Evolutionary conservation across 2,329 filamentous ascomycete species (phyloP), one percentile per base, ranked within the genome.

Genomic region (Orbilia javanica): DNA sequence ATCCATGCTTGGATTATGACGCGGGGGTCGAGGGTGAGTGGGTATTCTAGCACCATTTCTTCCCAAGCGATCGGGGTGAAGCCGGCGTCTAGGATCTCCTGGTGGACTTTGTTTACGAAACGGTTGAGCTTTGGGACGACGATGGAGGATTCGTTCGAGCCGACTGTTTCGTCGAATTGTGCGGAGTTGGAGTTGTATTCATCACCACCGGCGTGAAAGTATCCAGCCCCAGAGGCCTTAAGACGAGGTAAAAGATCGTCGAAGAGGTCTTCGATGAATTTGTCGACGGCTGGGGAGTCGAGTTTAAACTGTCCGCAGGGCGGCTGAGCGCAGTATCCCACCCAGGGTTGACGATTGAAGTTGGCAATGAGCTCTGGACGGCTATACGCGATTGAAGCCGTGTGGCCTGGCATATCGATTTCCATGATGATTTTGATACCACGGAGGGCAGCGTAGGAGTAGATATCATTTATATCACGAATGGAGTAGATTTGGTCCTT

Each of bases 151-250:
- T 90, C 86, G 82, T 91, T 93, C 34, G 90, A 92, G 4, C 87
- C 84, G 42, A 97, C 89, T 0, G 89, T 91, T 3, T 90, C 88
- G 82, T 97, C 93, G 10, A 95, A 87, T 46, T 86, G 86, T 82
- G 93, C 94, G 65, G 90, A 89, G 81, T 94, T 91, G 79, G 87
- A 87, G 84, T 96, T 95, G 79, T 96, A 89, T 85, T 97, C 94
- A 82, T 97, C 94, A 68, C 94, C 94, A 52, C 94, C 94, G 0
- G 92, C 92, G 85, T 97, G 93, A 86, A 95, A 96, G 85, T 95
- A 89, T 5, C 89, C 85, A 1, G 91, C 87, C 83, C 93, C 93
- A 0, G 90, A 89, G 13, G 48, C 4, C 7, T 86, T 85, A 10
- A 94, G 84, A 29, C 93, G 88, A 13, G 93, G 93, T 66, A 96